Evolutionary conservation across 768 basidiomycete species (phyloP).

Genomic region (Gymnopilus dilepis): DNA sequence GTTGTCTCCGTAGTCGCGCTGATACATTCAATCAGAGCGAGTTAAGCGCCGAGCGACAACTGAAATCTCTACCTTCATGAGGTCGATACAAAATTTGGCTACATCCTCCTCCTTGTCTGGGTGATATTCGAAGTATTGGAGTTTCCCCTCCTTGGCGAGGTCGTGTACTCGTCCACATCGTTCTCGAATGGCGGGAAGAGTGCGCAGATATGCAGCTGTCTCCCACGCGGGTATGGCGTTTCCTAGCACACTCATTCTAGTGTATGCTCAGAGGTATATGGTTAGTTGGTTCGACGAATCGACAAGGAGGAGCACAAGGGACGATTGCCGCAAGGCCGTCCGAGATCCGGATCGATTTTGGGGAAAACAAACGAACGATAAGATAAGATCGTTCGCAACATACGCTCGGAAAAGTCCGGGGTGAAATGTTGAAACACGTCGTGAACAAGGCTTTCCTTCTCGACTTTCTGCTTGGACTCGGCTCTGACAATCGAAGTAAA

Average conservation of each 20-base stretch:
- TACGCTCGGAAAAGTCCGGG: too few species aligned
- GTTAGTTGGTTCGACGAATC: too few species aligned
- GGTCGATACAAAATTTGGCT: conserved; percentile 72
- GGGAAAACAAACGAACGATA: too few species aligned
- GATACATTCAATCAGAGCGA: too few species aligned
- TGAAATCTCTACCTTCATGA: conserved; percentile 70
- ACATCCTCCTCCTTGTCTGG: conserved; percentile 75
- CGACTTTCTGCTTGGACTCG: too few species aligned
- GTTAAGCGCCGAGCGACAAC: not conserved
- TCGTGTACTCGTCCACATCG: conserved; percentile 80
- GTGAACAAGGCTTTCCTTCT: too few species aligned
- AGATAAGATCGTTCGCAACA: too few species aligned
- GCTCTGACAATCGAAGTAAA: too few species aligned
- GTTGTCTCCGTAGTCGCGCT: conserved; percentile 80
- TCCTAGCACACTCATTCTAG: conserved; percentile 27
- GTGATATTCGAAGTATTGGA: conserved; percentile 88
- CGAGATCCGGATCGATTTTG: not conserved
- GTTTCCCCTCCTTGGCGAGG: conserved; percentile 73
- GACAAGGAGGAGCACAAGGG: not conserved
- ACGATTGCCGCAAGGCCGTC: not conserved
- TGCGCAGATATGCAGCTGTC: conserved; percentile 75
- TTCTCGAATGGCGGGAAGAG: conserved; percentile 88
- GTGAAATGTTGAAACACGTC: too few species aligned
- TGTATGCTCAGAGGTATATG: not conserved
- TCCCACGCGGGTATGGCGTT: conserved; percentile 35